These are phyloP conservation scores for barrel medic (Medicago truncatula) DNA, from an alignment of 306 rosid species.

Conservation along the genomic window DNA sequence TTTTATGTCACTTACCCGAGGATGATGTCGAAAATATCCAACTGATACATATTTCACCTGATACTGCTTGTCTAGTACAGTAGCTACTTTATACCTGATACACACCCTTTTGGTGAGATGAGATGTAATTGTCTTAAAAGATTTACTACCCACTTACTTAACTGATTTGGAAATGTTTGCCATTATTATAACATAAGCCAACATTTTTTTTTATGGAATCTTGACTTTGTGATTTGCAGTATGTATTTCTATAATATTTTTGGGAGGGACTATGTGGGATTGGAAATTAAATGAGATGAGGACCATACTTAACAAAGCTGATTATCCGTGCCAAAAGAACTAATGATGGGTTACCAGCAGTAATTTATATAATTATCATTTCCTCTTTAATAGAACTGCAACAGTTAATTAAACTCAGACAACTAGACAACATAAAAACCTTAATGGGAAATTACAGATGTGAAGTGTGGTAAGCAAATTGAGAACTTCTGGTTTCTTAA, in stretches of 20 bases:
- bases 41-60: constrained; percentile 3
- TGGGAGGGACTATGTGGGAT: neutral
- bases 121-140: constrained; percentile 24
- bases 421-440: neutral
- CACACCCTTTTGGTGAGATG: constrained; percentile 10
- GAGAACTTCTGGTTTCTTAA: too few species aligned
- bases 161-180: constrained; percentile 5
- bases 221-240: constrained; percentile 5
- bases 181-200: neutral
- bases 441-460: neutral
- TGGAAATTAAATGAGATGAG: neutral
- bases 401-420: neutral
- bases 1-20: constrained; percentile 27
- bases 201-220: constrained; percentile 1
- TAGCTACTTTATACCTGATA: neutral
- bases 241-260: neutral
- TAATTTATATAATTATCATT: neutral
- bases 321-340: neutral
- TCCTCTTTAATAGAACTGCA: neutral
- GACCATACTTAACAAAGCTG: too few species aligned
- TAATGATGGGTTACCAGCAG: neutral
- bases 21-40: constrained; percentile 36
- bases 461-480: neutral
- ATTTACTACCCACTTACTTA: neutral
- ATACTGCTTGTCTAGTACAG: constrained; percentile 21